Evolutionary conservation across 2,329 filamentous ascomycete genomes (phyloP), one percentile per base, ranked within the genome.

Genomic region (Neurospora sp.): DNA sequence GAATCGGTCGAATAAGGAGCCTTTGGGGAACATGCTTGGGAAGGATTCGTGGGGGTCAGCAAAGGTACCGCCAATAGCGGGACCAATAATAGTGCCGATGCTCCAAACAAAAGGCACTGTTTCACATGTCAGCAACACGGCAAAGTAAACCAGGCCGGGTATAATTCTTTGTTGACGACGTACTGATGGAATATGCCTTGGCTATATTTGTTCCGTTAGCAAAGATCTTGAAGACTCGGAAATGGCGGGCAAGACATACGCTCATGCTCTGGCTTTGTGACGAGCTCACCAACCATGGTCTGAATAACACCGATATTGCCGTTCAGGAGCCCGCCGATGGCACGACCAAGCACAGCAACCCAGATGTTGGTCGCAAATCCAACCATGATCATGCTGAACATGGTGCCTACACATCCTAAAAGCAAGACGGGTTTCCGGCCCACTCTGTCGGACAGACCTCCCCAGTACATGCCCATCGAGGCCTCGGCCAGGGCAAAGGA

Each of bases 261-360:
- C 81, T 97, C 93, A 80, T 96, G 92, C 76, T 94, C 91, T 15
- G 92, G 92, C 70, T 90, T 92, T 40, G 86, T 91, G 68, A 96
- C 91, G 69, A 97, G 80, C 79, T 97, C 94, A 37, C 91, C 92
- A 15, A 97, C 94, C 92, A 97, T 96, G 19, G 93, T 97, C 80
- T 96, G 91, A 74, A 96, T 92, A 41, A 96, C 92, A 37, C 92
- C 93, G 74, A 97, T 93, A 77, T 97, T 97, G 71, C 94, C 94
- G 79, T 97, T 97, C 69, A 97, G 84, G 12, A 94, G 84, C 28
- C 94, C 93, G 57, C 93, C 94, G 15, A 96, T 78, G 65, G 89
- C 87, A 75, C 94, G 86, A 15, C 93, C 93, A 38, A 88, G 77
- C 65, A 97, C 82, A 17, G 94, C 94, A 70, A 95, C 80, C 90